Base-by-base conservation (phyloP, 306 rosid genomes). In the Cajanus cajan region DNA sequence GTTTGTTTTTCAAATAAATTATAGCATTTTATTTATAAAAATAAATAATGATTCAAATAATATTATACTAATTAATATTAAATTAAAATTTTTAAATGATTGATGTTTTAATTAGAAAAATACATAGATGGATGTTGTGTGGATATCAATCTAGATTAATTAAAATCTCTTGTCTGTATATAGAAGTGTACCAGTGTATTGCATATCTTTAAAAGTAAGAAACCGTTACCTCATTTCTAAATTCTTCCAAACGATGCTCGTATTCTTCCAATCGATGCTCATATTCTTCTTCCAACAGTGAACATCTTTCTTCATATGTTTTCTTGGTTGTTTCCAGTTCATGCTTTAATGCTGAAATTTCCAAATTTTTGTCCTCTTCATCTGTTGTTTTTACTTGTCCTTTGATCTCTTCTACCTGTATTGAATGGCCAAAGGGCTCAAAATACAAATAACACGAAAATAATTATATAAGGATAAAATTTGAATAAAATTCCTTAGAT, bases 301-400 rank as follows among this genome's bases (percentile, higher is more conserved):
- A 81, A 86, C 86, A 86, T 39, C 74, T 84, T 65, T 80, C 52
- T 67, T 86, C 92, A 64, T 80, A 83, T 12, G 78, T 59, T 64
- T 58, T 85, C 67, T 75, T 88, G 8, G 88, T 66, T 65, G 69
- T 68, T 71, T 91, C 93, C 24, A 91, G 33, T 63, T 86, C 92
- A 79, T 89, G 84, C 80, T 76, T 86, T 82, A 91, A 59, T 22
- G 78, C 68, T 41, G 81, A 82, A 79, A 87, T 82, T 72, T 87
- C 91, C 24, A 50, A 69, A 45, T 59, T 80, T 61, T 85, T 77
- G 54, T 83, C 84, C 13, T 87, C 92, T 15, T 57, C 36, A 11
- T 57, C 7, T 2, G 33, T 31, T 4, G 14, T 1, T 24, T 57
- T 57, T 11, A 22, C 16, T 44, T 44, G 4, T 14, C 11, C 50